Percentiles rank a stretch among this genome's conserved stretches.
Evolutionary conservation across 1,284 basidiomycete species (phyloP).

Genomic region (Boletus albobrunnescens): DNA sequence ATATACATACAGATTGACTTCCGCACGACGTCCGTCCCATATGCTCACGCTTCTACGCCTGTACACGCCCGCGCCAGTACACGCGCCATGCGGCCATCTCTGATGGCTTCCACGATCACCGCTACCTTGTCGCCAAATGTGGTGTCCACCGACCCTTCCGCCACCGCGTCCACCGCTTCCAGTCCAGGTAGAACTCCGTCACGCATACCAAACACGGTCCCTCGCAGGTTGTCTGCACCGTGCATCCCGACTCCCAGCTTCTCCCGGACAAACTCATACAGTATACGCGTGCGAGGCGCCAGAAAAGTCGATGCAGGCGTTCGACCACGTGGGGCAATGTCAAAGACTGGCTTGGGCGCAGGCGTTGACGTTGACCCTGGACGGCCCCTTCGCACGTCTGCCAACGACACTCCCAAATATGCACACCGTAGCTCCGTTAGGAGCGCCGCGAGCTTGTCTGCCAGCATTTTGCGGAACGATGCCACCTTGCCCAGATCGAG

Average conservation of each 20-base stretch:
- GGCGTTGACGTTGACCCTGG: conserved; percentile 1
- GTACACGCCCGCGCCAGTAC: conserved; percentile 53
- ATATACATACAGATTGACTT: background rate
- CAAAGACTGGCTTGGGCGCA: conserved; percentile 8
- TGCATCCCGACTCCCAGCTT: conserved; percentile 70
- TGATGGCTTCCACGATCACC: conserved; percentile 67
- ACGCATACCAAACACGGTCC: conserved; percentile 30
- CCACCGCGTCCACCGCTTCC: conserved; percentile 9
- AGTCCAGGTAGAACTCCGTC: conserved; percentile 1
- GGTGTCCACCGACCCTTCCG: conserved; percentile 36
- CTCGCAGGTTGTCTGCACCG: conserved; percentile 58
- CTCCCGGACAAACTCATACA: conserved; percentile 71
- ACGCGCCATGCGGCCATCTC: conserved; percentile 67
- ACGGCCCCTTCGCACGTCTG: conserved; percentile 22
- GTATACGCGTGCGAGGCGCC: conserved; percentile 51
- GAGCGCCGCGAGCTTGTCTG: conserved; percentile 20
- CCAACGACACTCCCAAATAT: conserved; percentile 27
- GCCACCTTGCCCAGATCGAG: conserved; percentile 28
- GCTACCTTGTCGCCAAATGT: conserved; percentile 66
- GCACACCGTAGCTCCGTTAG: conserved; percentile 29
- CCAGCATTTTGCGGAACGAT: conserved; percentile 23
- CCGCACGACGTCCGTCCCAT: background rate
- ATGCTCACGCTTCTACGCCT: conserved; percentile 18
- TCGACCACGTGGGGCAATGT: conserved; percentile 23
- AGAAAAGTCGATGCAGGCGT: conserved; percentile 61